Evolutionary conservation across 345 rosid genomes (phyloP).

Genomic region (Gossypium herbaceum): DNA sequence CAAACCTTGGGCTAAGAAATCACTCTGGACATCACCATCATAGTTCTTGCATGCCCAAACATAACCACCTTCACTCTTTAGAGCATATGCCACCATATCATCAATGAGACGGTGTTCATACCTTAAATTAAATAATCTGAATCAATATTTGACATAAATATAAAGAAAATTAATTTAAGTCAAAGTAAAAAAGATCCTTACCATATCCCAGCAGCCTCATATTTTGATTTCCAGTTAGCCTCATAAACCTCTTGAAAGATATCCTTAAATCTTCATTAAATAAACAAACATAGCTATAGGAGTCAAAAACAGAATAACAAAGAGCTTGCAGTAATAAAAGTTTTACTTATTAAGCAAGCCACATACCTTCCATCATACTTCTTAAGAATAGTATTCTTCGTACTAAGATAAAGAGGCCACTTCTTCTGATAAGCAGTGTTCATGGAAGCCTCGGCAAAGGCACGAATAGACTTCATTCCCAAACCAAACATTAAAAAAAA

Average conservation of each 20-base stretch:
- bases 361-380: conserved; percentile 97
- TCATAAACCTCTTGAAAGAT: conserved; percentile 97
- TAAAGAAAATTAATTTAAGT: background rate
- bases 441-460: conserved; percentile 97
- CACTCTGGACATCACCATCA: conserved; percentile 99
- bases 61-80: conserved; percentile 97
- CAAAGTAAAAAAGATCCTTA: conserved; percentile 22
- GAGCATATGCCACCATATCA: conserved; percentile 98
- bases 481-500: conserved; percentile 2
- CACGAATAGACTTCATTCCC: conserved; percentile 62
- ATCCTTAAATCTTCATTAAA: conserved; percentile 77
- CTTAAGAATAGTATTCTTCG: conserved; percentile 96
- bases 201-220: conserved; percentile 95
- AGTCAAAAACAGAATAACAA: background rate
- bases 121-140: conserved; percentile 43
- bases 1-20: conserved; percentile 95
- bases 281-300: conserved; percentile 8
- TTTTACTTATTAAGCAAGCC: background rate
- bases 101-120: conserved; percentile 99
- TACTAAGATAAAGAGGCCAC: conserved; percentile 99
- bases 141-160: conserved; percentile 1
- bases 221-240: conserved; percentile 88
- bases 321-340: background rate
- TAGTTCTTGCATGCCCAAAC: conserved; percentile 99
- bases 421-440: conserved; percentile 82